Evolutionary conservation across 2,329 filamentous ascomycete genomes (phyloP), one percentile per base, ranked within the genome.

Genomic region (Sporothrix sp.): DNA sequence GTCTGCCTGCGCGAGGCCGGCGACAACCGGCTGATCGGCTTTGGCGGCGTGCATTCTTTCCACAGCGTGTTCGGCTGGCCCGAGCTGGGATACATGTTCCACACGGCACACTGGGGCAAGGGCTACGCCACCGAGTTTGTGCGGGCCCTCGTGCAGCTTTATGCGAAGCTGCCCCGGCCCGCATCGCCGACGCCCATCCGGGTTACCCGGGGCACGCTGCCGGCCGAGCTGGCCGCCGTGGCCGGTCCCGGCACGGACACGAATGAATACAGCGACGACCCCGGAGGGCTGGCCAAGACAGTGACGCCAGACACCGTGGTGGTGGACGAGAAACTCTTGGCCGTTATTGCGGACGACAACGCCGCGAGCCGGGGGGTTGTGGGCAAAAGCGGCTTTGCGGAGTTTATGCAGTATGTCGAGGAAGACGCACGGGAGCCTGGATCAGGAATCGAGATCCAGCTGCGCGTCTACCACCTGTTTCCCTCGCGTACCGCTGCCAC

Each of bases 41-140:
- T 70, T 14, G 71, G 75, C 30, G 72, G 76, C 25, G 66, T 66
- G 51, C 66, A 71, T 55, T 57, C 55, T 51, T 44, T 58, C 33
- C 44, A 55, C 27, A 63, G 66, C 53, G 57, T 63, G 48, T 60
- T 70, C 16, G 75, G 74, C 43, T 80, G 76, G 76, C 77, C 78
- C 1, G 76, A 74, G 58, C 50, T 81, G 23, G 79, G 79, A 20
- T 83, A 82, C 61, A 71, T 79, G 66, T 62, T 82, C 47, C 64
- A 68, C 43, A 68, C 65, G 51, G 71, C 75, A 56, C 58, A 63
- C 49, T 82, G 79, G 79, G 74, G 75, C 7, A 68, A 67, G 35
- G 79, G 78, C 4, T 72, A 76, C 56, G 77, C 71, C 30, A 79
- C 73, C 1, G 79, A 82, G 63, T 75, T 79, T 39, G 53, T 81